These are phyloP conservation scores for Zelonia costaricensis DNA, from an alignment of 208 protist species.

Conservation along the genomic window DNA sequence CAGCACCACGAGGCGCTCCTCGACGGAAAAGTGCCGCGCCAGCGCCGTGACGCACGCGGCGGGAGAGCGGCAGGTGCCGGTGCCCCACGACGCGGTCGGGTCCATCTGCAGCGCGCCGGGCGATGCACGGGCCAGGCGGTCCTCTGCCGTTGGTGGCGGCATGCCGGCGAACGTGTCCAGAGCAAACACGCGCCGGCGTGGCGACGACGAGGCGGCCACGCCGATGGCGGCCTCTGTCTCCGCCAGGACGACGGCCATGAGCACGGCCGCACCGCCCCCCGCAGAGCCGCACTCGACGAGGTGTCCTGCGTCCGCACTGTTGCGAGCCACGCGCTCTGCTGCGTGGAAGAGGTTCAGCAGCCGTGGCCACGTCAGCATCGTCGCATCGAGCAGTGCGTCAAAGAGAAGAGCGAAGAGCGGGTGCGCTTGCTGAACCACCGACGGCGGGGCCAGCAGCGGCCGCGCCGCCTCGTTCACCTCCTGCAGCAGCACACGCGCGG, in stretches of 20 bases:
- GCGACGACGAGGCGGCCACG: neutral
- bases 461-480: conserved; percentile 48
- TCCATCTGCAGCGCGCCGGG: neutral
- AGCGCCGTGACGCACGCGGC: conserved; percentile 41
- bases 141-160: conserved; percentile 49
- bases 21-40: conserved; percentile 61
- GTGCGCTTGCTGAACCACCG: conserved; percentile 38
- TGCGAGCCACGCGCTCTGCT: conserved; percentile 21
- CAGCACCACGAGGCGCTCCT: conserved; percentile 48
- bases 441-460: conserved; percentile 41
- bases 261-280: conserved; percentile 62
- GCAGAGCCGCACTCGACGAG: conserved; percentile 82
- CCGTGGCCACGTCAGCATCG: conserved; percentile 81
- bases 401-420: conserved; percentile 75
- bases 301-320: conserved; percentile 18
- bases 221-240: conserved; percentile 22
- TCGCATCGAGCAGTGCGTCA: conserved; percentile 71
- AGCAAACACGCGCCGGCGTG: conserved; percentile 46
- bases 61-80: conserved; percentile 60
- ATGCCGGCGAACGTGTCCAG: conserved; percentile 78
- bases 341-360: conserved; percentile 56
- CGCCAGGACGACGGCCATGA: conserved; percentile 58
- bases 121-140: conserved; percentile 16
- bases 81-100: conserved; percentile 47
- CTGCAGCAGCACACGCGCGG: conserved; percentile 40